phyloP scores from a whole-genome alignment of 2,329 filamentous ascomycete species.

The Aspergillus bombycis region DNA sequence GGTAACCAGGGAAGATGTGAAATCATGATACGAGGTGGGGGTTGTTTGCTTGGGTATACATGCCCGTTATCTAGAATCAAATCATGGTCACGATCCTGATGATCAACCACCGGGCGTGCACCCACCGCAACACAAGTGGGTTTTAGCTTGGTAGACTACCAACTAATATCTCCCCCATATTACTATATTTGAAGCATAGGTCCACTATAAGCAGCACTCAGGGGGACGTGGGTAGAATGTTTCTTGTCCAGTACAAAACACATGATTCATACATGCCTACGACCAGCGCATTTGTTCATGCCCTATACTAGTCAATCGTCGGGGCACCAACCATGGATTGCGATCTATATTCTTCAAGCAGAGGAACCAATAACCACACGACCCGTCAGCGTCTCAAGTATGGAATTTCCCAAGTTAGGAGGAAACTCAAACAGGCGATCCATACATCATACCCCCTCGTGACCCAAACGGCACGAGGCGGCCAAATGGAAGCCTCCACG shows the following conservation, averaged over 20 bases:
- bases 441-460: constrained; percentile 16
- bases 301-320: constrained; percentile 1
- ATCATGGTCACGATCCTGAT: not conserved
- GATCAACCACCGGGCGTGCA: not conserved
- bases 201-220: not conserved
- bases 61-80: not conserved
- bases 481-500: constrained; percentile 2
- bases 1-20: not conserved
- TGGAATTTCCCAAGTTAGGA: not conserved
- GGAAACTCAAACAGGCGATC: not conserved
- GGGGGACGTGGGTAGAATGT: not conserved
- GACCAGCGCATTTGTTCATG: not conserved
- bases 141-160: not conserved
- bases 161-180: no score
- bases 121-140: not conserved
- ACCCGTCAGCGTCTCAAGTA: not conserved
- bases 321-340: constrained; percentile 1
- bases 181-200: not conserved
- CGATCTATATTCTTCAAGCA: constrained; percentile 6
- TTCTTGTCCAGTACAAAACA: not conserved
- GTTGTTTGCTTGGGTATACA: not conserved
- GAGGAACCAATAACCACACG: not conserved
- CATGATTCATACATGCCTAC: not conserved
- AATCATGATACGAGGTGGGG: not conserved
- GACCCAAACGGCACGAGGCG: constrained; percentile 16